phyloP scores from a whole-genome alignment of 441 rosid genomes.

The Syzygium syzygioides region DNA sequence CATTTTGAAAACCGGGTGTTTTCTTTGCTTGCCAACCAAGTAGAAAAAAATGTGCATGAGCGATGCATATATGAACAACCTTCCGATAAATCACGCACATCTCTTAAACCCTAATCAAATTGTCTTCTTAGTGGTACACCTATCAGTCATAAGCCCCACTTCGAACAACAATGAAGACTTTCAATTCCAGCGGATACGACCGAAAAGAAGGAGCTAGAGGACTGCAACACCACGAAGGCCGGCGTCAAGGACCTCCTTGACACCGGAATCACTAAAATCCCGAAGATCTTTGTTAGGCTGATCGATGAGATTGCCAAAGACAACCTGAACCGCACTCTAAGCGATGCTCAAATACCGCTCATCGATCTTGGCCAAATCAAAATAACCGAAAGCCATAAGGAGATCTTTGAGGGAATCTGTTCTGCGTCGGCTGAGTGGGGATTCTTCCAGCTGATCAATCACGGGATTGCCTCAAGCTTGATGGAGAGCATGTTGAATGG shows the following conservation, averaged over 20 bases:
- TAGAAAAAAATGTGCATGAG: not conserved
- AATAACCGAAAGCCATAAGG: not conserved
- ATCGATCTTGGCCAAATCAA: not conserved
- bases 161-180: not conserved
- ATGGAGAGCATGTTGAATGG: not conserved
- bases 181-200: not conserved
- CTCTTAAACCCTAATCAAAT: not conserved
- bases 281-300: not conserved
- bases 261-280: not conserved
- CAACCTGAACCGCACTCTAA: not conserved
- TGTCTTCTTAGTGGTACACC: not conserved
- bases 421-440: not conserved
- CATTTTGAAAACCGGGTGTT: not conserved
- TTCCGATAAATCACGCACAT: not conserved
- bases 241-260: conserved; percentile 4
- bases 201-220: not conserved
- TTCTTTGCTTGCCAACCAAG: not conserved
- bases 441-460: not conserved
- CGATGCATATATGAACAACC: not conserved
- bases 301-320: not conserved
- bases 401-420: not conserved
- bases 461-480: not conserved
- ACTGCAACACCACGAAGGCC: not conserved
- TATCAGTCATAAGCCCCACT: not conserved
- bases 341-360: not conserved